Evolutionary conservation across 2,329 filamentous ascomycete genomes (phyloP).

Genomic region (Zymoseptoria passerinii): DNA sequence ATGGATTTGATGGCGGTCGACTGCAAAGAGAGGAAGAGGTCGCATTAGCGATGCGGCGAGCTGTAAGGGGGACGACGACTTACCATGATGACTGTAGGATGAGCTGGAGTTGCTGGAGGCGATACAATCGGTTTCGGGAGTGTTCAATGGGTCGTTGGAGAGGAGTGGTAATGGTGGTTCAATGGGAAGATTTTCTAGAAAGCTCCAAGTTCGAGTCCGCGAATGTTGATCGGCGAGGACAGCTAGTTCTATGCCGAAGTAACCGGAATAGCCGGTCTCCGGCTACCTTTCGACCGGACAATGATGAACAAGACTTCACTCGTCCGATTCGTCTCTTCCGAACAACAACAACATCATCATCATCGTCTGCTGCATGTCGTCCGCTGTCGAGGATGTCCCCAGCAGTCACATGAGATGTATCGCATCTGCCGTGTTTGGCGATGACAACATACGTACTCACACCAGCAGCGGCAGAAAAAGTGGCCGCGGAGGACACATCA

Average conservation of each 20-base stretch:
- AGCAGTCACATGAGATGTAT: slow-evolving; percentile 14
- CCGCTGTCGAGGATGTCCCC: neutral
- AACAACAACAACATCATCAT: slow-evolving; percentile 2
- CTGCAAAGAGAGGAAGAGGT: slow-evolving; percentile 14
- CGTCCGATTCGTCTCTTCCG: neutral
- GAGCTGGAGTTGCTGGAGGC: neutral
- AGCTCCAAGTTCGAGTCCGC: neutral
- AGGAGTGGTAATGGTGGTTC: slow-evolving; percentile 1
- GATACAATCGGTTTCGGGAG: slow-evolving; percentile 14
- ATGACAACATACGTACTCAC: neutral
- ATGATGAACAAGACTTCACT: neutral
- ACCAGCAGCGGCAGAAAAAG: neutral
- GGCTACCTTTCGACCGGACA: neutral
- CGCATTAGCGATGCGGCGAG: slow-evolving; percentile 15
- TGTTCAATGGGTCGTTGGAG: slow-evolving; percentile 9
- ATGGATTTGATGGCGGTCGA: slow-evolving; percentile 74
- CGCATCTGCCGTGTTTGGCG: slow-evolving; percentile 16
- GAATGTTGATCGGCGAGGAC: neutral
- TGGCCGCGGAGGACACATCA: neutral
- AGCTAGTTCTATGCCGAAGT: neutral
- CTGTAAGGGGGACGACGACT: neutral
- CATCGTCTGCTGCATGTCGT: slow-evolving; percentile 1
- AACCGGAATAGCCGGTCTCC: neutral
- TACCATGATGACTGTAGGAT: slow-evolving; percentile 22
- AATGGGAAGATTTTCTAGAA: slow-evolving; percentile 4